phyloP scores from a whole-genome alignment of 371 early-diverging fungal genomes.

The Rhizopus delemar region DNA sequence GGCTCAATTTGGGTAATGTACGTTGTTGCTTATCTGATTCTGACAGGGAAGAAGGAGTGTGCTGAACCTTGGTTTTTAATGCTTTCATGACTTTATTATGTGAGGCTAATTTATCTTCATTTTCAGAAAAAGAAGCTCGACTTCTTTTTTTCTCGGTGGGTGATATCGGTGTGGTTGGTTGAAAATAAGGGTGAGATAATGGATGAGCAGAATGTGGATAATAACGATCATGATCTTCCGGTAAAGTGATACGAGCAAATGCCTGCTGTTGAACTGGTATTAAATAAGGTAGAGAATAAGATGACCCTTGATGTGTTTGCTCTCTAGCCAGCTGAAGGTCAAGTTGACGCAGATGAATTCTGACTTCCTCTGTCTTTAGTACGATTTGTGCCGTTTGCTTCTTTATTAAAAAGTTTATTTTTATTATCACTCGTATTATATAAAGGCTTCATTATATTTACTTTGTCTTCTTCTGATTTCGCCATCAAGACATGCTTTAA shows the following conservation, averaged over 20 bases:
- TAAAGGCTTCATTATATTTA: slow-evolving; percentile 13
- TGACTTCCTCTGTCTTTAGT: slow-evolving; percentile 38
- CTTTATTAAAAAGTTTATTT: slow-evolving; percentile 22
- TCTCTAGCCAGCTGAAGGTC: slow-evolving; percentile 41
- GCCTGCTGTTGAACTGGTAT: slow-evolving; percentile 31
- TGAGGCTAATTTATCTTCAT: slow-evolving; percentile 19
- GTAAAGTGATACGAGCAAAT: slow-evolving; percentile 37
- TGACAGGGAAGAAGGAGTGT: neutral
- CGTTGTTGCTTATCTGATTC: slow-evolving; percentile 16
- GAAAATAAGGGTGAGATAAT: slow-evolving; percentile 27
- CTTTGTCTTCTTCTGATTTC: slow-evolving; percentile 58
- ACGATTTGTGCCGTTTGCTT: slow-evolving; percentile 39
- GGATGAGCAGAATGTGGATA: slow-evolving; percentile 49
- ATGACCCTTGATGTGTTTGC: slow-evolving; percentile 11
- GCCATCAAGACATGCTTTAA: slow-evolving; percentile 48
- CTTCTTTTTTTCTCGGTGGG: neutral
- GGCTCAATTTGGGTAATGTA: slow-evolving; percentile 13
- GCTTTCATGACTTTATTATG: slow-evolving; percentile 51
- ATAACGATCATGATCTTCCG: slow-evolving; percentile 7
- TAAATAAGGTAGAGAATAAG: slow-evolving; percentile 3
- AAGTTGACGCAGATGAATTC: slow-evolving; percentile 36
- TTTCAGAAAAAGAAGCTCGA: slow-evolving; percentile 10
- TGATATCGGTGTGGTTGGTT: slow-evolving; percentile 13
- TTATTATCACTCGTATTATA: neutral
- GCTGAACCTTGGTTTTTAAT: slow-evolving; percentile 44